A percentile compares a stretch with the other conserved stretches of the same genome.
phyloP scores from a whole-genome alignment of 2,329 filamentous ascomycete genomes.

The Apiospora rasikravindrae region DNA sequence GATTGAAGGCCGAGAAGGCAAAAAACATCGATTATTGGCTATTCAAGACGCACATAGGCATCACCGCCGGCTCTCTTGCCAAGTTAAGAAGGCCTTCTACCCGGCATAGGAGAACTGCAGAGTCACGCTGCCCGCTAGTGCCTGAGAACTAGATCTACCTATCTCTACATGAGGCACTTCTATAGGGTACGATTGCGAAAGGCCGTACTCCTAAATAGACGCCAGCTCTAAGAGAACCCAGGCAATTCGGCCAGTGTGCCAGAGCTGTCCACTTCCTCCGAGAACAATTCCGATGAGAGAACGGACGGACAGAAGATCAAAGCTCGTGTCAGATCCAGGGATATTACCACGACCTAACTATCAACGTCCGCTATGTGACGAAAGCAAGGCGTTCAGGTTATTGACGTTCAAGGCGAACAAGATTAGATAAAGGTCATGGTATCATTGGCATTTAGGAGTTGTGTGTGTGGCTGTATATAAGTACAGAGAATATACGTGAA shows the following conservation, averaged over 20 bases:
- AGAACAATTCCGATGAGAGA: constrained; percentile 50
- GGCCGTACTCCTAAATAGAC: not conserved
- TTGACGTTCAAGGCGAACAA: constrained; percentile 19
- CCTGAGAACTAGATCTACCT: not conserved
- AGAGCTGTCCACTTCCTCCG: constrained; percentile 59
- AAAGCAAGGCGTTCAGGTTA: not conserved
- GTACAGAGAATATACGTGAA: not conserved
- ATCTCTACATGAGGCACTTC: not conserved
- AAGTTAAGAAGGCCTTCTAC: not conserved
- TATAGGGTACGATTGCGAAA: not conserved
- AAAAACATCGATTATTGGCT: not conserved
- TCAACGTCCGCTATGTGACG: constrained; percentile 34
- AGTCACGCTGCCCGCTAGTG: not conserved
- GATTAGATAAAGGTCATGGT: not conserved
- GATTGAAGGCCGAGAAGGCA: constrained; percentile 23
- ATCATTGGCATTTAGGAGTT: not conserved
- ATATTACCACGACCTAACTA: constrained; percentile 59
- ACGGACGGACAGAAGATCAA: constrained; percentile 33
- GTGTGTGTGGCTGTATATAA: not conserved
- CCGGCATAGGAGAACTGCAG: not conserved
- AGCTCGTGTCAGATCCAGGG: constrained; percentile 55
- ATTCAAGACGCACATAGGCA: not conserved
- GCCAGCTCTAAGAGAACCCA: not conserved
- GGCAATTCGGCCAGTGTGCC: constrained; percentile 40
- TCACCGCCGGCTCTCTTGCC: not conserved